Percentiles rank a stretch among this genome's conserved stretches.
These are phyloP conservation scores for Aspergillus oerlinghausenensis DNA, from an alignment of 2,329 filamentous ascomycete species.

Conservation along the genomic window DNA sequence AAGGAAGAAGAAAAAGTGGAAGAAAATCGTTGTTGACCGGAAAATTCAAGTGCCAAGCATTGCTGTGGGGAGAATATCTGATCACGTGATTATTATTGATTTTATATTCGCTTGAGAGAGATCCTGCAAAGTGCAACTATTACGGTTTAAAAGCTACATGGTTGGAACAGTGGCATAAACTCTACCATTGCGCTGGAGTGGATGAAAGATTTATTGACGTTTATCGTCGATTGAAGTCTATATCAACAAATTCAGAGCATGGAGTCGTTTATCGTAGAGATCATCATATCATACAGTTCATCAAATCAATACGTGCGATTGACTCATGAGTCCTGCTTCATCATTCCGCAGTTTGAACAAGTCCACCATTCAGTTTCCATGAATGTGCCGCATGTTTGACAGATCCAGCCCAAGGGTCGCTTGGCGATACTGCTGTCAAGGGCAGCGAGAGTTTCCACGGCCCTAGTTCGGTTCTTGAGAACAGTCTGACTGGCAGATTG, in stretches of 20 bases:
- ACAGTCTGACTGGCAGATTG: conserved; percentile 12
- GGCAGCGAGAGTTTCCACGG: conserved; percentile 34
- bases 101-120: not conserved
- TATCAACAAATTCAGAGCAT: not conserved
- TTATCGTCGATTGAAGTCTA: not conserved
- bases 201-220: not conserved
- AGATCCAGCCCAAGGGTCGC: conserved; percentile 56
- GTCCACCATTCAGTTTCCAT: conserved; percentile 65
- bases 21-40: not conserved
- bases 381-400: conserved; percentile 54
- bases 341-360: conserved; percentile 55
- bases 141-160: not conserved
- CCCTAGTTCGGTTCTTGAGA: conserved; percentile 27
- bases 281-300: not conserved
- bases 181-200: not conserved
- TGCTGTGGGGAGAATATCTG: not conserved
- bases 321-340: conserved; percentile 50
- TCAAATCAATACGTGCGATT: not conserved
- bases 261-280: not conserved
- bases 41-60: not conserved
- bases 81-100: not conserved
- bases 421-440: conserved; percentile 41
- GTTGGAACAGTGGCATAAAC: not conserved
- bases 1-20: not conserved
- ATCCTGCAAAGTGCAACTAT: not conserved